Evolutionary conservation across 2,329 filamentous ascomycete genomes (phyloP), one percentile per base, ranked within the genome.

Genomic region (Hypoxylon sp.): DNA sequence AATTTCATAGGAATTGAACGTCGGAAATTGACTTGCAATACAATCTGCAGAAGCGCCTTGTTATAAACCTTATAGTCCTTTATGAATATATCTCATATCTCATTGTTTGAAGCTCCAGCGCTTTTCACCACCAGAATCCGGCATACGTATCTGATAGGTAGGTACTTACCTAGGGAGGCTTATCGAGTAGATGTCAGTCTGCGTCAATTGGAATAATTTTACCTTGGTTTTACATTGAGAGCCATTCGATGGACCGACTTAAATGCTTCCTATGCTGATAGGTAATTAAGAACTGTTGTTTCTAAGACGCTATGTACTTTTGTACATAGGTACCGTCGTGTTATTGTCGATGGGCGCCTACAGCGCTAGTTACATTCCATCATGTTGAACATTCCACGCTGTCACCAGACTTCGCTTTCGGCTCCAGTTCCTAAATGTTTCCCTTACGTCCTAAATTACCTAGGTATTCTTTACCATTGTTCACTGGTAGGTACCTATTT

Each of bases 281-380:
- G 14, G 2, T 30, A 30, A 14, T 21, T 14, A 3, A 46, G 21
- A 5, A 14, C 13, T 19, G 30, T 19, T 52, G 5, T 38, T 19
- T 38, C 17, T 11, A 2, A 52, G 32, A 2, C 13, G 3, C 10
- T 17, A 14, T 43, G 21, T 19, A n/a, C n/a, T 41, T 28, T 9
- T 10, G 9, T 43, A 30, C 51, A 23, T 55, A n/a, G n/a, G n/a
- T n/a, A 43, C 36, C 3, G 30, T 43, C 13, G 14, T 43, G 51
- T 55, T 55, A 30, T 6, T 30, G 6, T 30, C 28, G 28, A 7
- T 51, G 17, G 46, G 30, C 19, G 32, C 46, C 1, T 51, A 13
- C 2, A 43, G 23, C 30, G 14, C n/a, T 5, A 23, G 34, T 41
- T 23, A 30, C 57, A 60, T 60, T 60, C 57, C 48, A 45, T 30